These are phyloP conservation scores for Metarhizium robertsii DNA, from an alignment of 2,329 filamentous ascomycete genomes.

Conservation along the genomic window DNA sequence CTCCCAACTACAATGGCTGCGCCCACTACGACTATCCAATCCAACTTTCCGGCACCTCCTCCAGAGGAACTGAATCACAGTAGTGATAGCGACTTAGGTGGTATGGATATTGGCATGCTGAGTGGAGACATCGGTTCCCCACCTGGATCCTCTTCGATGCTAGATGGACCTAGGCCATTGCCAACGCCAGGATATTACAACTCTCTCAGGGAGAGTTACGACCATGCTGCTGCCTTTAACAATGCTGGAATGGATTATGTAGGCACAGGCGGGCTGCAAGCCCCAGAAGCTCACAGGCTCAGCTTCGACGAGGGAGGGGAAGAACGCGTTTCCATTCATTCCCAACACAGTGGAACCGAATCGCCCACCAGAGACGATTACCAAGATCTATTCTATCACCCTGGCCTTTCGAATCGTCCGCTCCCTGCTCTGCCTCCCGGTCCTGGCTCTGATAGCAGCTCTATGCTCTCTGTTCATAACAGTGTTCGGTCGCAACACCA, in stretches of 20 bases:
- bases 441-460: conserved; percentile 52
- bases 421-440: conserved; percentile 53
- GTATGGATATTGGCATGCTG: conserved; percentile 64
- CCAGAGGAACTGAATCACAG: conserved; percentile 38
- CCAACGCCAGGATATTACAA: conserved; percentile 32
- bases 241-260: conserved; percentile 75
- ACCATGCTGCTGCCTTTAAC: conserved; percentile 31
- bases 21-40: conserved; percentile 6
- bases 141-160: conserved; percentile 27
- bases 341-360: conserved; percentile 50
- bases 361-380: conserved; percentile 64
- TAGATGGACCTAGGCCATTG: conserved; percentile 37
- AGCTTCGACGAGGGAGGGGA: conserved; percentile 86
- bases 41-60: conserved; percentile 33
- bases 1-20: background rate
- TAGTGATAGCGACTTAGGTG: conserved; percentile 64
- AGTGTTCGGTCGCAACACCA: conserved; percentile 33
- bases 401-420: conserved; percentile 59
- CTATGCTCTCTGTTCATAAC: conserved; percentile 37
- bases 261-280: conserved; percentile 80
- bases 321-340: conserved; percentile 54
- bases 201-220: conserved; percentile 16
- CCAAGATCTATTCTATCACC: conserved; percentile 90
- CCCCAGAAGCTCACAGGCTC: conserved; percentile 62
- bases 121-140: conserved; percentile 48